Base-by-base conservation (phyloP, 768 basidiomycete species). In the Coprinopsis marcescibilis region DNA sequence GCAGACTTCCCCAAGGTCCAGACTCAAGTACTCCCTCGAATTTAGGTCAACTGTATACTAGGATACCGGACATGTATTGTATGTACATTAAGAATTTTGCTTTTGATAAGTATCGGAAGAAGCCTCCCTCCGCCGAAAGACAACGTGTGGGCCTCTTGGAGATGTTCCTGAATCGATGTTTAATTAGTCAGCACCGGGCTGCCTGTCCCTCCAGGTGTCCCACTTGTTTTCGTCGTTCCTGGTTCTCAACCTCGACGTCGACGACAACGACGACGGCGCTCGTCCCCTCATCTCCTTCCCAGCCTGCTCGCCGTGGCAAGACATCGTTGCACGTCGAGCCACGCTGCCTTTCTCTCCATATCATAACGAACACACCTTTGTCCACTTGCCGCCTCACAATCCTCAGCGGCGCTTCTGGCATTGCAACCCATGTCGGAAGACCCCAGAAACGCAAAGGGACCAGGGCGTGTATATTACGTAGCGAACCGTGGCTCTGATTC, bases 1-100 rank as follows among this genome's bases (percentile, higher is more conserved):
- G 84, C 80, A 1, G 88, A 89, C 36, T 89, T 88, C 69, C 89
- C 89, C 6, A 81, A 79, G 75, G 82, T 85, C 61, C 52, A 44
- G 26, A 76, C 49, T 37, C 34, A 44, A 13, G 46, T 48, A 37
- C 12, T 36, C 3, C 17, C 46, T 26, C 12, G 45, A 40, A n/a
- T 30, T 26, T 42, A 35, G 34, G 21, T n/a, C n/a, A n/a, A n/a
- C n/a, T n/a, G n/a, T n/a, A n/a, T n/a, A n/a, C 6, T 40, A 43
- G 25, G 29, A 45, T 43, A 41, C 53, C 55, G 55, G 51, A 55
- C 47, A 35, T 49, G 36, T 35, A 40, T 30, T 24, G 26, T 12
- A 33, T 21, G 43, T 17, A 17, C 19, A 26, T 20, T 48, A 32
- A 25, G 10, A 24, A 37, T 38, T 39, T 32, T 39, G 20, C 20